Evolutionary conservation across 148 eudicot species (phyloP).

Genomic region (Rhododendron ovatum): DNA sequence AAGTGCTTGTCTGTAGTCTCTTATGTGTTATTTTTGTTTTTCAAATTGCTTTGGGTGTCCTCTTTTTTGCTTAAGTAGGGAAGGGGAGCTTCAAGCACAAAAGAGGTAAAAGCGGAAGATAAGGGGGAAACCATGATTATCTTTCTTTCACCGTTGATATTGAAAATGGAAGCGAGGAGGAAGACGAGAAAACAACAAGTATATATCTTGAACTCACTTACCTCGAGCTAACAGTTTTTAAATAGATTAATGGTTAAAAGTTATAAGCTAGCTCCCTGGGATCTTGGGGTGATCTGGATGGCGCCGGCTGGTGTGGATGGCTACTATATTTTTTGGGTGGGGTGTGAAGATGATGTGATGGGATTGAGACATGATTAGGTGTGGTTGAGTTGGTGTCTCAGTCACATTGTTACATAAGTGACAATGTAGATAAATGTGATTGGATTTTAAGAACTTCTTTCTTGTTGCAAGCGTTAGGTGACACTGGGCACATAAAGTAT

Average conservation of each 20-base stretch:
- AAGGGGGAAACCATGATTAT: slow-evolving; percentile 57
- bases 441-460: neutral
- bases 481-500: neutral
- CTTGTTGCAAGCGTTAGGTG: neutral
- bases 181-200: slow-evolving; percentile 55
- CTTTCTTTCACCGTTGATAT: slow-evolving; percentile 61
- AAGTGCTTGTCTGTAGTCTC: neutral
- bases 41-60: neutral
- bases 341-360: neutral
- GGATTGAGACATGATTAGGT: neutral
- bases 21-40: neutral
- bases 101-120: slow-evolving; percentile 82
- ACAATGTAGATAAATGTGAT: neutral
- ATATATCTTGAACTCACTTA: neutral
- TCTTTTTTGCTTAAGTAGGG: slow-evolving; percentile 33
- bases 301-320: neutral
- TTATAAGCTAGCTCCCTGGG: neutral
- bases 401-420: neutral
- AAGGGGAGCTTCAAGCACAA: slow-evolving; percentile 75
- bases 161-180: slow-evolving; percentile 67
- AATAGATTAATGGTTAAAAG: neutral
- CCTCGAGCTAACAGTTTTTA: neutral
- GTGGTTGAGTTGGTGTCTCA: neutral
- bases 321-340: neutral
- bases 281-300: neutral